Conservation (phyloP, 2,329 filamentous ascomycete genomes). For the Aureobasidium sp. region DNA sequence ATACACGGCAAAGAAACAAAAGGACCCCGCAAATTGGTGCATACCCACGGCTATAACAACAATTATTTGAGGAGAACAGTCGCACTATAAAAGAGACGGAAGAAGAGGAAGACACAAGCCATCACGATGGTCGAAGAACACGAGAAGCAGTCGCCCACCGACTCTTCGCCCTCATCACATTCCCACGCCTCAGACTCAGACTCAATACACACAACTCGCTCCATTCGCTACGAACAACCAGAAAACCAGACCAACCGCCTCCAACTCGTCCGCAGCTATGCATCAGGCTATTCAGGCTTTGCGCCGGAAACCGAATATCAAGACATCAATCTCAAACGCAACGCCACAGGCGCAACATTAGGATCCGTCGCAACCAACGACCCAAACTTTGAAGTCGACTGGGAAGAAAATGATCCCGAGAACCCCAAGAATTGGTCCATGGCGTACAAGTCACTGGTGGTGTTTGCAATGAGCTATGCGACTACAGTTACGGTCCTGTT, state of each 20-base stretch:
- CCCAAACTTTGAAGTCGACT: constrained; percentile 66
- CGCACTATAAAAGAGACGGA: background rate
- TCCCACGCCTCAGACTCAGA: constrained; percentile 2
- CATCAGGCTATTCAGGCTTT: constrained; percentile 15
- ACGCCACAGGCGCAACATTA: constrained; percentile 4
- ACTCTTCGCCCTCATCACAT: background rate
- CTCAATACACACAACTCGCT: background rate
- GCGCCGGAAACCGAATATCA: constrained; percentile 1
- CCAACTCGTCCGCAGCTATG: constrained; percentile 13
- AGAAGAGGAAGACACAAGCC: background rate
- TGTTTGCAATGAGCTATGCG: constrained; percentile 51
- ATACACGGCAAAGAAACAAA: background rate
- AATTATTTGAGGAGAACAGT: background rate
- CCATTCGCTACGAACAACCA: constrained; percentile 3
- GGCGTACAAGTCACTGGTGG: constrained; percentile 49
- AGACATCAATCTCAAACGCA: constrained; percentile 16
- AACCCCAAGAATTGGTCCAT: constrained; percentile 65
- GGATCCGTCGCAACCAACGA: constrained; percentile 30
- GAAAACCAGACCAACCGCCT: constrained; percentile 11
- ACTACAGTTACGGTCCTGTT: constrained; percentile 57
- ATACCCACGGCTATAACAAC: background rate
- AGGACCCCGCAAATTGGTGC: background rate
- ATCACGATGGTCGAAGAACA: constrained; percentile 8
- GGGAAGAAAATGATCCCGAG: constrained; percentile 54
- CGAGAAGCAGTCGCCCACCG: background rate